phyloP scores from a whole-genome alignment of 2,329 filamentous ascomycete species.

The Pleoardoris graminearum region DNA sequence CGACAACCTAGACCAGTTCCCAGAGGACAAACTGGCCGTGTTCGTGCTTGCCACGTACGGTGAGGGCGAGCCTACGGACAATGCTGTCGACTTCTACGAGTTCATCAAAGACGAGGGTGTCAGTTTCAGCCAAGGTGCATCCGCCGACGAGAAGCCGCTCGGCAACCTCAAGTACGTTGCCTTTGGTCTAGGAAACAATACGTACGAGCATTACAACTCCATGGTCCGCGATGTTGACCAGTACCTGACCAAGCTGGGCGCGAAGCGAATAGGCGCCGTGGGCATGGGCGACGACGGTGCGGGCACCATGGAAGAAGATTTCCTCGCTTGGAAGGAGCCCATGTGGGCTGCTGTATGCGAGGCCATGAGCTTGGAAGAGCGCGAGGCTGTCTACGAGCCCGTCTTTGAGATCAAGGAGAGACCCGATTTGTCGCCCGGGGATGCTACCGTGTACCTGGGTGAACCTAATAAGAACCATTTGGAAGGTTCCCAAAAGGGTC shows the following conservation, averaged over 20 bases:
- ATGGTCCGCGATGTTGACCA: conserved; percentile 94
- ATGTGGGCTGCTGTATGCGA: conserved; percentile 91
- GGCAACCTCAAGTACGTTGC: conserved; percentile 87
- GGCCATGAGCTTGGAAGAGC: conserved; percentile 88
- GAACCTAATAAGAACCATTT: conserved; percentile 97
- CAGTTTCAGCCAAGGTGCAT: conserved; percentile 72
- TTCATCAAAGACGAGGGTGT: conserved; percentile 84
- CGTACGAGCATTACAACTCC: conserved; percentile 98
- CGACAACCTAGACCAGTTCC: conserved; percentile 87
- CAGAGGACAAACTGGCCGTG: conserved; percentile 87
- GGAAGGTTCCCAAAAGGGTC: conserved; percentile 78
- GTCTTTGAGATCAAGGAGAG: conserved; percentile 82
- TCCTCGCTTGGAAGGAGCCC: conserved; percentile 97
- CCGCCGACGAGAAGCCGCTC: conserved; percentile 69
- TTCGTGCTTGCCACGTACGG: conserved; percentile 97
- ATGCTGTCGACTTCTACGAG: conserved; percentile 98
- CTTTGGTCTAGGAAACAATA: conserved; percentile 98
- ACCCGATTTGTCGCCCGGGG: conserved; percentile 72
- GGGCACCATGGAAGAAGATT: conserved; percentile 99
- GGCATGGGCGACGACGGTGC: conserved; percentile 97
- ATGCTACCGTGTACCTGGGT: conserved; percentile 84
- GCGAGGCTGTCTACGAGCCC: conserved; percentile 94
- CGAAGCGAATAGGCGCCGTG: conserved; percentile 78
- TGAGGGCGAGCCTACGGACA: conserved; percentile 97
- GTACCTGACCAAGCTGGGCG: conserved; percentile 79